Evolutionary conservation across 2,329 filamentous ascomycete genomes (phyloP).

Genomic region (Erysiphe neolycopersici): DNA sequence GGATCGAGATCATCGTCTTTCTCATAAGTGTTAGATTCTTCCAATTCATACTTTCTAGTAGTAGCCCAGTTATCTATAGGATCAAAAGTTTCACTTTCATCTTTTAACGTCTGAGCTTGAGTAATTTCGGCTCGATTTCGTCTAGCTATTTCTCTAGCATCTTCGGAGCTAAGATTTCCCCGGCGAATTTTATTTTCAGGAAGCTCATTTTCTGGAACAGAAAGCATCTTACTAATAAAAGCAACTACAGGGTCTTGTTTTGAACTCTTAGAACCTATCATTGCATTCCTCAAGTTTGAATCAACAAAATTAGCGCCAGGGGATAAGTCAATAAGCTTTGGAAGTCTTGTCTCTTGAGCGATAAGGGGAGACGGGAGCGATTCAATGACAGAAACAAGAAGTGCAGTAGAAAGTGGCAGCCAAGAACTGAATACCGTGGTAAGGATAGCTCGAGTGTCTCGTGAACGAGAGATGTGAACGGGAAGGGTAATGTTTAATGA

Average conservation of each 20-base stretch:
- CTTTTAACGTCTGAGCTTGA: conserved; percentile 33
- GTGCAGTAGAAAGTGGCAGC: conserved; percentile 75
- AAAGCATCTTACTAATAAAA: conserved; percentile 97
- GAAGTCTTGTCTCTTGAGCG: conserved; percentile 59
- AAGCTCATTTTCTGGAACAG: conserved; percentile 74
- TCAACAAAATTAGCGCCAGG: conserved; percentile 52
- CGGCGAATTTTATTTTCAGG: conserved; percentile 54
- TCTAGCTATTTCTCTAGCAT: conserved; percentile 65
- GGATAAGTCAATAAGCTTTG: conserved; percentile 50
- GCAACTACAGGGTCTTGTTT: conserved; percentile 58
- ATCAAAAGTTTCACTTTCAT: conserved; percentile 8
- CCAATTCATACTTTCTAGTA: conserved; percentile 32
- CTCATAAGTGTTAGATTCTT: conserved; percentile 22
- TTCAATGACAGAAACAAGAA: conserved; percentile 84
- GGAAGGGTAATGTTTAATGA: conserved; percentile 64
- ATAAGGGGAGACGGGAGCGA: conserved; percentile 60
- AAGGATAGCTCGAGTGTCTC: conserved; percentile 60
- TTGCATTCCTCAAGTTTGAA: conserved; percentile 43
- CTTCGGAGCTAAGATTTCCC: conserved; percentile 57
- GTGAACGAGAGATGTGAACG: conserved; percentile 57
- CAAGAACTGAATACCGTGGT: conserved; percentile 70
- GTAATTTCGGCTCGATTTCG: conserved; percentile 78
- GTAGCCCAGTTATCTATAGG: conserved; percentile 22
- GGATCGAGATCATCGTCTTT: conserved; percentile 35
- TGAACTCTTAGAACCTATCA: conserved; percentile 50